Conservation (phyloP, 768 basidiomycete genomes). For the Calocera viscosa region DNA sequence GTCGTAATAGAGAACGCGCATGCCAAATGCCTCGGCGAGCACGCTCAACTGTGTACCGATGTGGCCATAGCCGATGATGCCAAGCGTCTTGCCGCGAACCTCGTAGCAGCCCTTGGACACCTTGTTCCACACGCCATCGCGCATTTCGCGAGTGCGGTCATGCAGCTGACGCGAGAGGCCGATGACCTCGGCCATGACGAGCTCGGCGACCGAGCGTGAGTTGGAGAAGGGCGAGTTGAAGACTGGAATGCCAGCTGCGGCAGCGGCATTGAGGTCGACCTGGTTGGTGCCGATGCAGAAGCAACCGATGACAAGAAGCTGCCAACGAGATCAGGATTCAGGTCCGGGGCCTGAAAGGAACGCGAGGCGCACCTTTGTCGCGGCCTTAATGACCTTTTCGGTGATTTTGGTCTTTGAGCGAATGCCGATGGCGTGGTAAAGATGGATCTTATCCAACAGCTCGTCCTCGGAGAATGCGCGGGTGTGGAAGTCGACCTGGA, state of each 20-base stretch:
- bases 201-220: conserved; percentile 96
- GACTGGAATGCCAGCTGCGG: conserved; percentile 82
- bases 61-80: conserved; percentile 97
- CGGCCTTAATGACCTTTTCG: conserved; percentile 72
- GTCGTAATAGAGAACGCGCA: conserved; percentile 92
- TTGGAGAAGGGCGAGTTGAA: conserved; percentile 99
- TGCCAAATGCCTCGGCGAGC: conserved; percentile 89
- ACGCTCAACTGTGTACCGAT: conserved; percentile 96
- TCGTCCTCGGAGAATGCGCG: conserved; percentile 88
- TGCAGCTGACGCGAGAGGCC: conserved; percentile 87
- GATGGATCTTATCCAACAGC: conserved; percentile 66
- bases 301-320: conserved; percentile 94
- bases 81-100: conserved; percentile 90
- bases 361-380: conserved; percentile 50
- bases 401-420: conserved; percentile 97
- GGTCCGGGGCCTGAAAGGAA: background rate
- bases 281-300: conserved; percentile 99
- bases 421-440: conserved; percentile 91
- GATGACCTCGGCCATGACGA: conserved; percentile 88
- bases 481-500: conserved; percentile 77
- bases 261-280: conserved; percentile 76
- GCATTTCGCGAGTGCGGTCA: conserved; percentile 79
- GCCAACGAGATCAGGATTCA: background rate
- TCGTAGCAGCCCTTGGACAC: conserved; percentile 98
- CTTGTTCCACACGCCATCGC: conserved; percentile 92